Evolutionary conservation across 1,284 basidiomycete species (phyloP), one percentile per base, ranked within the genome.

Genomic region (Irpex rosettiformis): DNA sequence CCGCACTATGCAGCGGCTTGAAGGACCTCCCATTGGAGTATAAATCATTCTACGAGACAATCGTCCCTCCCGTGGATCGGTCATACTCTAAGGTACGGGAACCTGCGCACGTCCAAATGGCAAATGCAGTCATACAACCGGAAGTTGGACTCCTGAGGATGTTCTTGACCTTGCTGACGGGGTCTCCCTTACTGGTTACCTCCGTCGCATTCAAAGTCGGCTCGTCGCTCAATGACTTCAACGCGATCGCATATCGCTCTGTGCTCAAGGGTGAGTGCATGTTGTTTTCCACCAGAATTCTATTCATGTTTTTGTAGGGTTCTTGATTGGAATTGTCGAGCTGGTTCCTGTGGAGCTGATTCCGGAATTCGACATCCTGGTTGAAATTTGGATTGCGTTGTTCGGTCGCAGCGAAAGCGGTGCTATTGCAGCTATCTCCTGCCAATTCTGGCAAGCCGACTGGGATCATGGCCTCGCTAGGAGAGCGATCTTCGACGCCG

Each of bases 171-270:
- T 69, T 91, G 22, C 72, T 91, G 63, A 89, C 86, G 2, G 74
- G 76, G 3, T 89, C 88, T 0, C 87, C 90, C 2, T 68, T 91
- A 7, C 90, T 92, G 62, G 86, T 89, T n/a, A 86, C 88, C 3
- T 76, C 87, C 7, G 70, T 81, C 13, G 86, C 89, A 2, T 86
- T 84, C 81, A 83, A 77, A 58, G 80, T 78, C 3, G 85, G 82
- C 1, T 89, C 88, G 5, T 80, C 83, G 2, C 75, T 93, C 18
- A 85, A 86, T 4, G 89, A 92, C 62, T 85, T 91, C 0, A 94
- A 94, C 65, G 85, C 89, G 0, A 82, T 92, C 25, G 91, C 90
- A 1, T 93, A 88, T 71, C 84, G 93, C 28, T 89, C 91, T 21
- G 85, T 94, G 16, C 68, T 94, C 58, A 94, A 94, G 80, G 91